phyloP scores from a whole-genome alignment of 1,284 basidiomycete species.

The Grifola frondosa region DNA sequence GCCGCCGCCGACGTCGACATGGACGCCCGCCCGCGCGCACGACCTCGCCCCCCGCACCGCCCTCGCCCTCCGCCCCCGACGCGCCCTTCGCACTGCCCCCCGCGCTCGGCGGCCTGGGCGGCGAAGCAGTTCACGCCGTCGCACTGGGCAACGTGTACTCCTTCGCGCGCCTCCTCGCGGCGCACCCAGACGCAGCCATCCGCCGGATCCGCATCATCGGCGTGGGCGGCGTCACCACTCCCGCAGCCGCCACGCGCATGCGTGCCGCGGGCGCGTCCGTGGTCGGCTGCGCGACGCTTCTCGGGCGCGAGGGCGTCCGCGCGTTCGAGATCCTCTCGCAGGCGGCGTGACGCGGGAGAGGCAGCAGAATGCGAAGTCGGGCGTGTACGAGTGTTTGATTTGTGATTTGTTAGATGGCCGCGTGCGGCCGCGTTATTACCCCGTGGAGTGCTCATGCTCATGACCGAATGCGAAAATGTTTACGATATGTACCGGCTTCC shows the following conservation, averaged over 20 bases:
- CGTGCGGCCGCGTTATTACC: no score
- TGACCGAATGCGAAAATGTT: no score
- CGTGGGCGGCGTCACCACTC: constrained; percentile 72
- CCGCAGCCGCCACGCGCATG: constrained; percentile 63
- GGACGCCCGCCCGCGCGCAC: constrained; percentile 7
- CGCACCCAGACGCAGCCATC: constrained; percentile 41
- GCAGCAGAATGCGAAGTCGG: no score
- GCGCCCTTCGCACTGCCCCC: constrained; percentile 56
- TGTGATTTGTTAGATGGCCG: no score
- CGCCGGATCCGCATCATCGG: constrained; percentile 62
- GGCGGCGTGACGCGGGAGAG: constrained; percentile 9
- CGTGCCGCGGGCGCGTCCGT: constrained; percentile 64
- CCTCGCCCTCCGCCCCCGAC: constrained; percentile 7
- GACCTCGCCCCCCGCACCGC: not conserved
- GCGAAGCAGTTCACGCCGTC: constrained; percentile 71
- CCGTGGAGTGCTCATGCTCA: no score
- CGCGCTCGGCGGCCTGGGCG: constrained; percentile 68
- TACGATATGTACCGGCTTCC: no score
- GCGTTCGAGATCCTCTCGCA: constrained; percentile 51
- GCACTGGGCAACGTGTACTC: constrained; percentile 72
- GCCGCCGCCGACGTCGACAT: constrained; percentile 6
- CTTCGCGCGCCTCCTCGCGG: constrained; percentile 52
- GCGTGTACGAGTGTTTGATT: no score
- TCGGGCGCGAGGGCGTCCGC: constrained; percentile 63
- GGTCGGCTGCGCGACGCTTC: constrained; percentile 72